These are phyloP conservation scores for Suhomyces bribrorum DNA, from an alignment of 1,139 yeast genomes.

Conservation along the genomic window DNA sequence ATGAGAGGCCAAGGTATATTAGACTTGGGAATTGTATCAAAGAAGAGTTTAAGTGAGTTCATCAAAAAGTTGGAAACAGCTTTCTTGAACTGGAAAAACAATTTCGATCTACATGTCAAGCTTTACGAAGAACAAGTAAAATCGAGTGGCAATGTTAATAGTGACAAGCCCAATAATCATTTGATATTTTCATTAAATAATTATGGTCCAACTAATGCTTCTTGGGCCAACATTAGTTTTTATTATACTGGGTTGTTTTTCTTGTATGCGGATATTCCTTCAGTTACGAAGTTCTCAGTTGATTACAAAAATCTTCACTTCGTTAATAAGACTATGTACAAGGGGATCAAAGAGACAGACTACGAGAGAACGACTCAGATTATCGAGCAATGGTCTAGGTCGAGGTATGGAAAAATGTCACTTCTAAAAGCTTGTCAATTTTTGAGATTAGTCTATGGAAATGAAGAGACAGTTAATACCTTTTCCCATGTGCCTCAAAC, in stretches of 20 bases:
- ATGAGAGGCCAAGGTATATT: slow-evolving; percentile 2
- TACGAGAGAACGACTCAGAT: background rate
- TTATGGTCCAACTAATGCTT: slow-evolving; percentile 2
- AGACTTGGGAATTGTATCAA: slow-evolving; percentile 1
- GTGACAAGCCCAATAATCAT: background rate
- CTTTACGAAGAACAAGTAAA: slow-evolving; percentile 2
- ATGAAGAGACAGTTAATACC: slow-evolving; percentile 1
- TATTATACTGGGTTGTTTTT: slow-evolving; percentile 1
- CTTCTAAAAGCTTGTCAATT: slow-evolving; percentile 1
- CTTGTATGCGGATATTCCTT: slow-evolving; percentile 1
- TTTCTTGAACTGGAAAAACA: slow-evolving; percentile 1
- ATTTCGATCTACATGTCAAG: slow-evolving; percentile 3
- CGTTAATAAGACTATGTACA: background rate
- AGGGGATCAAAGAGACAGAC: background rate
- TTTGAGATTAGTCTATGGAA: background rate
- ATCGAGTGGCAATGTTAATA: background rate
- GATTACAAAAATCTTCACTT: slow-evolving; percentile 1
- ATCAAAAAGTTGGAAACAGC: slow-evolving; percentile 1
- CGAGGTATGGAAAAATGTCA: background rate
- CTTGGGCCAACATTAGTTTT: slow-evolving; percentile 1
- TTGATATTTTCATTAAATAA: slow-evolving; percentile 1
- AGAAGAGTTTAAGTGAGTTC: slow-evolving; percentile 1
- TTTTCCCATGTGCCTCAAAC: slow-evolving; percentile 2
- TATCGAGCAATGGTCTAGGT: slow-evolving; percentile 1
- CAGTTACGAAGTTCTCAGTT: background rate